Base-by-base conservation (phyloP, 176 grass and related monocot genomes). In the Juncus effusus region DNA sequence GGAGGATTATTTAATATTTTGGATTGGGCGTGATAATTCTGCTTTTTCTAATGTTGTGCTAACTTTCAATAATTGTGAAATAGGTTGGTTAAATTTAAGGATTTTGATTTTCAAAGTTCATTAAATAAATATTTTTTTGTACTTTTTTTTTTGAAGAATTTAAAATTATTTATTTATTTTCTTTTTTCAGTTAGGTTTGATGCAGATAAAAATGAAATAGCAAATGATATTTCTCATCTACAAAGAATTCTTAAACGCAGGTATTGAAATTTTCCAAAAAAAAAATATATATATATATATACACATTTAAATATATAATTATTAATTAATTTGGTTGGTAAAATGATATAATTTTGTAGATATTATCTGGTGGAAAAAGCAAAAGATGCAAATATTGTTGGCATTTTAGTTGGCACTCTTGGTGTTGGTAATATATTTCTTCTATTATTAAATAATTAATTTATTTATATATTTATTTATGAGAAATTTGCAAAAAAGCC, bases 311-410 rank as follows among this genome's bases (percentile, higher is more conserved):
- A 47, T 47, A 47, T 47, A 47, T 47, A 47, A 47, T 47, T 47
- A 47, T 47, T 47, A 28, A 28, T 28, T 28, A 28, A 28, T 28
- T 51, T 62, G 65, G 50, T 51, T 72, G 56, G 51, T 40, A 54
- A 45, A 63, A 44, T 54, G 63, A 42, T 7, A 59, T 28, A 60
- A 13, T 59, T 47, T 67, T 86, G 62, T 77, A 97, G 93, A 80
- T 97, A 97, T 79, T 97, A 88, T 61, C 85, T 97, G 63, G 93
- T 97, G 75, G 88, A 97, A 80, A 97, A 92, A 90, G 88, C 88
- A 51, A 97, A 92, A 75, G 93, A 97, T 84, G 88, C 93, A 80
- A 86, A 84, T 70, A 97, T 97, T 36, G 54, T 97, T 82, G 88
- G 93, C 56, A 97, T 97, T 84, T 86, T 97, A 83, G 88, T 97